Evolutionary conservation across 108 stramenopile genomes (phyloP), one percentile per base, ranked within the genome.

Genomic region (Mediolabrus comicus): DNA sequence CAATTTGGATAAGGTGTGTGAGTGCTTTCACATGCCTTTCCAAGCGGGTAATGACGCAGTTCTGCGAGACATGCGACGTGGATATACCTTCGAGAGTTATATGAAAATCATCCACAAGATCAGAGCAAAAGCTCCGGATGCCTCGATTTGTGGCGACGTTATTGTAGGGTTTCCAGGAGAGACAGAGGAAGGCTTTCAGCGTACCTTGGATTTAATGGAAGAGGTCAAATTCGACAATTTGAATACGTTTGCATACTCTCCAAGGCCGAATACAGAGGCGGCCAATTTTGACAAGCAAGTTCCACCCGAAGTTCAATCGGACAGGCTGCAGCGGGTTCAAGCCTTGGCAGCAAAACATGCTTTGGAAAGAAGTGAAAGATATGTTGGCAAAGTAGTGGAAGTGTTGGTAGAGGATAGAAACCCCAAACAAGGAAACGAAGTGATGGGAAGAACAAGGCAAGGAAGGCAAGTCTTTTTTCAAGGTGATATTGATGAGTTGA

Each of bases 361-460:
- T 1, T 46, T 89, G 30, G 92, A 95, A 62, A 79, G 96, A 26
- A 91, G 89, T 67, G 65, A 87, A 30, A 77, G 95, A 58, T 97
- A 95, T 76, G 39, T 96, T 55, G 95, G 93, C 1, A 72, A 81
- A 39, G 75, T 75, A 6, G 81, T 87, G 31, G 87, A 91, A 71
- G 93, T 97, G 5, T 69, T 97, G 55, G 95, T 97, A n/a, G 97
- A 97, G 49, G 92, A 89, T 54, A 65, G 79, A 10, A 95, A 97
- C 67, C 86, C 90, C 13, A 91, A 93, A 38, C 86, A 90, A 62
- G 64, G 87, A 10, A 38, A 77, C 24, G 92, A 96, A 72, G 93
- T 96, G 16, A 91, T 90, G 79, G 97, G 97, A 27, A 72, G 95
- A 51, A 97, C 87, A 56, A 76, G 96, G 25, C 84, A 86, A 66